A percentile compares a stretch with the other conserved stretches of the same genome.
Evolutionary conservation across 1,284 basidiomycete species (phyloP).

Genomic region (Cutaneotrichosporon spelunceum): DNA sequence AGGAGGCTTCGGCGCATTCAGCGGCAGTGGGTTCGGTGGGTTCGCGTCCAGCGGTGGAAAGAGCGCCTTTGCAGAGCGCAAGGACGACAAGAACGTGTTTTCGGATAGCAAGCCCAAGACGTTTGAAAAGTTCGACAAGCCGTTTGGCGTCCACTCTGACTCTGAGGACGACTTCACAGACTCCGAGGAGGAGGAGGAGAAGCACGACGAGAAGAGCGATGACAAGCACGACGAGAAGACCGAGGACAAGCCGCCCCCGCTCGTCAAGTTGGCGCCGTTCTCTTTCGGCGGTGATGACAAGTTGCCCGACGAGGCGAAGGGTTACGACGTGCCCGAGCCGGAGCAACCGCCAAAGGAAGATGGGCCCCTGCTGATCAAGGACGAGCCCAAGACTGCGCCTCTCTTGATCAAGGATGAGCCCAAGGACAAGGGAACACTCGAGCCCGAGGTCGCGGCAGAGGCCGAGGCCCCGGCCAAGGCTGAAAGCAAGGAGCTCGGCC

Average conservation of each 20-base stretch:
- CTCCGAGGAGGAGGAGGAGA: background rate
- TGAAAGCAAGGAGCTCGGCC: background rate
- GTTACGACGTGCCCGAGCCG: background rate
- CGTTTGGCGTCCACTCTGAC: background rate
- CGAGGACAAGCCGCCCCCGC: slow-evolving; percentile 3
- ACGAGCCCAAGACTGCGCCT: slow-evolving; percentile 1
- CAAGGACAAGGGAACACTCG: background rate
- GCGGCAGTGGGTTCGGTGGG: slow-evolving; percentile 24
- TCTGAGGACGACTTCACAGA: background rate
- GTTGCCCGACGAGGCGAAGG: background rate
- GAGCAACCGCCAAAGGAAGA: background rate
- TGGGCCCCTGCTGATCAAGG: slow-evolving; percentile 3
- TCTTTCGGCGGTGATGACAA: background rate
- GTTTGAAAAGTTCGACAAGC: background rate
- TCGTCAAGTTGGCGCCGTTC: too few relatives aligned
- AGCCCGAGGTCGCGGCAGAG: slow-evolving; percentile 1
- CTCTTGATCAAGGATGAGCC: background rate
- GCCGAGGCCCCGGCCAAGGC: background rate
- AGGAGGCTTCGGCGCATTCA: slow-evolving; percentile 46
- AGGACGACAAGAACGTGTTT: slow-evolving; percentile 19
- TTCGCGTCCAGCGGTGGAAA: slow-evolving; percentile 17
- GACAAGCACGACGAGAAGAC: slow-evolving; percentile 6
- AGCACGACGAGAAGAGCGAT: background rate
- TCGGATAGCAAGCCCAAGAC: slow-evolving; percentile 12
- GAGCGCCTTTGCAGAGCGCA: slow-evolving; percentile 26